Conservation (phyloP, 202 grass and related monocot species). For the Panicum virgatum region DNA sequence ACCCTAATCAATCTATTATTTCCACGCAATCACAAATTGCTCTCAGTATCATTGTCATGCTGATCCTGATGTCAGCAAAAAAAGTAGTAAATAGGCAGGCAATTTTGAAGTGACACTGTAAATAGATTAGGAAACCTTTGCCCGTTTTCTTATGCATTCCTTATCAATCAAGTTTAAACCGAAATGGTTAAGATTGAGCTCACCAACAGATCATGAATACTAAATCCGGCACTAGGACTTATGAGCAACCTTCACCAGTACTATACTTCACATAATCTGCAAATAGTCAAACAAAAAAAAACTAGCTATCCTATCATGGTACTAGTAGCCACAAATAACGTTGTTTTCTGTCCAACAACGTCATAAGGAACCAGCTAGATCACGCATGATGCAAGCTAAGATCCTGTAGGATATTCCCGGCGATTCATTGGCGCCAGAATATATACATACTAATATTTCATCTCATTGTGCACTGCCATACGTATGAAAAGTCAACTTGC, state of each 20-base stretch:
- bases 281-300: constrained; percentile 27
- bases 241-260: background rate
- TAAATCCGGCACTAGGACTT: no score
- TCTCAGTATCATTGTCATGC: background rate
- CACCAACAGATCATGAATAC: background rate
- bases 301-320: background rate
- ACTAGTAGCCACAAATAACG: background rate
- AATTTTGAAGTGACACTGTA: background rate
- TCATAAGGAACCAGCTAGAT: constrained; percentile 31
- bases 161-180: background rate
- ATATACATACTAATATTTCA: background rate
- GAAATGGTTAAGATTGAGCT: background rate
- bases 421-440: background rate
- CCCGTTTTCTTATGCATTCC: background rate
- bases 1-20: no score
- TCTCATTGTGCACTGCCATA: background rate
- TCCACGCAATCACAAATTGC: no score
- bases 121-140: background rate
- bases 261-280: background rate
- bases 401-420: constrained; percentile 33
- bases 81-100: background rate
- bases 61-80: background rate
- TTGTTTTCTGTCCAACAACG: background rate
- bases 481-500: constrained; percentile 20
- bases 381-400: constrained; percentile 25